Conservation (phyloP, 176 grass and related monocot genomes). For the Oryza glaberrima region DNA sequence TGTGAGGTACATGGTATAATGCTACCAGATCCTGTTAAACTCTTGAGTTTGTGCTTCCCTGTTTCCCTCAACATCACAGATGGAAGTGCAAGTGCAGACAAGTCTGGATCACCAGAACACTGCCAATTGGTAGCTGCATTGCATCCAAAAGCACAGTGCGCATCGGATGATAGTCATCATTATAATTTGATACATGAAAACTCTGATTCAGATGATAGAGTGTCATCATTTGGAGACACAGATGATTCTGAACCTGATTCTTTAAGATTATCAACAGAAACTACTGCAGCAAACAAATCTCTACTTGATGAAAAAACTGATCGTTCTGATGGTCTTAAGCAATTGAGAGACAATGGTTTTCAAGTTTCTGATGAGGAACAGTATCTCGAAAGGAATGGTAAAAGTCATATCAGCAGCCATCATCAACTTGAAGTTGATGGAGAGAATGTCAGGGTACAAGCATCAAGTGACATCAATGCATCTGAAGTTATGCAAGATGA, state of each 20-base stretch:
- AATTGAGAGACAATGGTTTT: slow-evolving; percentile 35
- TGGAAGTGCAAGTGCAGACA: slow-evolving; percentile 20
- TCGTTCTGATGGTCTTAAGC: slow-evolving; percentile 31
- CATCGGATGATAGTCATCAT: slow-evolving; percentile 5
- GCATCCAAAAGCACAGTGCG: background rate
- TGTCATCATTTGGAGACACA: slow-evolving; percentile 28
- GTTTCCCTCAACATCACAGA: slow-evolving; percentile 10
- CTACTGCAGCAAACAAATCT: slow-evolving; percentile 46
- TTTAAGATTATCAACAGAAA: slow-evolving; percentile 42
- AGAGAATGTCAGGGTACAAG: slow-evolving; percentile 35
- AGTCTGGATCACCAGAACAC: slow-evolving; percentile 25
- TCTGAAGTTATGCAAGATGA: slow-evolving; percentile 54
- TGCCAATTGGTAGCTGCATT: background rate
- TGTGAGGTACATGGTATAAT: slow-evolving; percentile 71
- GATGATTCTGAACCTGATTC: slow-evolving; percentile 48
- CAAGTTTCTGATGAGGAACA: slow-evolving; percentile 25
- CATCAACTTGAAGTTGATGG: slow-evolving; percentile 6
- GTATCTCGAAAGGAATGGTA: slow-evolving; percentile 24
- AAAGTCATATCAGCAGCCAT: slow-evolving; percentile 37
- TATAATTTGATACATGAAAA: slow-evolving; percentile 21
- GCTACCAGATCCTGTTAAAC: slow-evolving; percentile 69
- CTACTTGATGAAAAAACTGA: slow-evolving; percentile 11
- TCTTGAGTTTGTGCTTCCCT: slow-evolving; percentile 58
- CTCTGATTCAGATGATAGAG: slow-evolving; percentile 32
- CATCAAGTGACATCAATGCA: slow-evolving; percentile 41